phyloP scores from a whole-genome alignment of 1,284 basidiomycete genomes.

The Exsudoporus floridanus region DNA sequence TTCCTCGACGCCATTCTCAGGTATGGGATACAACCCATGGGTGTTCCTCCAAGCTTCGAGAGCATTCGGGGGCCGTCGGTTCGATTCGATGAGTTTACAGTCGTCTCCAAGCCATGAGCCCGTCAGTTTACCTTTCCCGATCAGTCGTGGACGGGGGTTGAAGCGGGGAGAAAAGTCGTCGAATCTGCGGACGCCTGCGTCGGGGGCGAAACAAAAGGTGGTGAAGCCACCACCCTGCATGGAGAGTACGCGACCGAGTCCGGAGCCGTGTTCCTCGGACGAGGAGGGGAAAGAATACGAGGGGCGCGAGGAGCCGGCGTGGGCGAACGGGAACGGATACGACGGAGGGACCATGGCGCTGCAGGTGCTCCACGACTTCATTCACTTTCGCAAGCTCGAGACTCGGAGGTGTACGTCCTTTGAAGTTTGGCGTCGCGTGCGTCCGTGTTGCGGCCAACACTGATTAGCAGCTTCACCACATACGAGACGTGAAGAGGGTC shows the following conservation, averaged over 20 bases:
- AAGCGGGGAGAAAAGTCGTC: constrained; percentile 39
- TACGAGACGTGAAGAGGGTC: too few species aligned
- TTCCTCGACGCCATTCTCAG: constrained; percentile 65
- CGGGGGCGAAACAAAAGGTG: constrained; percentile 30
- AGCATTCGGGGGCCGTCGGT: constrained; percentile 39
- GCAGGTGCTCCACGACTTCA: not conserved
- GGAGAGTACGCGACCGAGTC: constrained; percentile 77
- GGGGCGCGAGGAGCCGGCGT: constrained; percentile 39
- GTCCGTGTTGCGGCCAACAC: not conserved
- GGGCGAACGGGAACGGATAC: constrained; percentile 40
- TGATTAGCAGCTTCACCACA: not conserved
- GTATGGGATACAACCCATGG: constrained; percentile 62
- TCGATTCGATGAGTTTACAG: constrained; percentile 55
- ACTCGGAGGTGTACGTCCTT: not conserved
- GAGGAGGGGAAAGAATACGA: constrained; percentile 55
- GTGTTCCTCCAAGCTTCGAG: constrained; percentile 57
- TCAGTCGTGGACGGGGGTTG: constrained; percentile 36
- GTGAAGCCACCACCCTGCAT: constrained; percentile 67
- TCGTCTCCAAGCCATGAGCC: constrained; percentile 78
- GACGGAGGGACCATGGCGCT: constrained; percentile 21
- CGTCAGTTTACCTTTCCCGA: constrained; percentile 51
- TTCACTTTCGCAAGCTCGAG: not conserved
- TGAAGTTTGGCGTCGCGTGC: not conserved
- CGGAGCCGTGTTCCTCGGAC: constrained; percentile 58
- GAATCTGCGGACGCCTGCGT: constrained; percentile 36